Evolutionary conservation across 768 basidiomycete genomes (phyloP), one percentile per base, ranked within the genome.

Genomic region (Hygrophoropsis aurantiaca): DNA sequence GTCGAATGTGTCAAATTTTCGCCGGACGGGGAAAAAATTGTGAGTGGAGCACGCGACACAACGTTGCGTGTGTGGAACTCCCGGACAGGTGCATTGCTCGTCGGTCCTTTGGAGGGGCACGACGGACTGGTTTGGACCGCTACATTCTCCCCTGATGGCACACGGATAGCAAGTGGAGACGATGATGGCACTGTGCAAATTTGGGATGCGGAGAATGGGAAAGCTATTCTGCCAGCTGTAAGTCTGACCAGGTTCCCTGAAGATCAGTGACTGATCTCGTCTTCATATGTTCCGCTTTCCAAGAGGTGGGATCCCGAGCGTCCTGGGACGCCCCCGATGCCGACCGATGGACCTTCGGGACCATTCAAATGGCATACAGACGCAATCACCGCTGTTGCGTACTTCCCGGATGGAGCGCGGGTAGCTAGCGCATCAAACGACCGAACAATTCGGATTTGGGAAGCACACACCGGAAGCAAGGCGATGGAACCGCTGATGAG

Each of bases 1-100:
- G 47, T 59, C 38, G 71, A 68, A 8, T 67, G 64, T 41, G 71
- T 76, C 50, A 54, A 64, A 55, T 66, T 75, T 44, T 60, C 55
- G 18, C 44, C 49, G 5, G 53, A 58, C 30, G 52, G 57, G 11
- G 10, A 47, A 21, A 39, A 42, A 20, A 35, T 61, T 10, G 44
- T 56, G 30, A 46, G 54, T 18, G 46, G 40, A 15, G 47, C 57
- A 2, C 32, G 24, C 4, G 60, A 61, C 19, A 33, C 24, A 10
- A 52, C 49, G 4, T 36, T 50, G 13, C 32, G 43, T n/a, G 43
- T 44, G 13, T 44, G 43, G 43, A 5, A 44, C 36, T 21, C 19
- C 9, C n/a, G 36, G 20, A 44, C n/a, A 1, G 43, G 43, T 4
- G 15, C 21, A 44, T 23, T 35, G 2, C 20, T 44, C 15, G 20